Evolutionary conservation across 1,139 yeast species (phyloP), one percentile per base, ranked within the genome.

Genomic region (Geotrichum aggregatum): DNA sequence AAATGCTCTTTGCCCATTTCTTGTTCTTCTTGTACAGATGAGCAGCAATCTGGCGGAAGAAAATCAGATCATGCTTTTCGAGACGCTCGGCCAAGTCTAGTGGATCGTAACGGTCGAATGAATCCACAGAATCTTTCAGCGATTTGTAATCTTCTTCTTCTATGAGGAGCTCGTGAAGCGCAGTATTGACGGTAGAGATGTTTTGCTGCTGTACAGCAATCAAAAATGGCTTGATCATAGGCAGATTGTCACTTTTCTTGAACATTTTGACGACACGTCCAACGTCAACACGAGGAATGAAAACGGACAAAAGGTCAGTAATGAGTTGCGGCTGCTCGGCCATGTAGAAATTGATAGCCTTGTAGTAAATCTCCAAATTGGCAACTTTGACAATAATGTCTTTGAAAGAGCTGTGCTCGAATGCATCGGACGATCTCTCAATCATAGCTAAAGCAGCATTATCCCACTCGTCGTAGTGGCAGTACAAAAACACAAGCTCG

Each of bases 381-480:
- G 97, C 87, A 56, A 91, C 97, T 76, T 92, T 92, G 60, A 88
- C 96, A 61, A 94, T 77, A 54, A 92, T 83, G 67, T 92, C 98
- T 75, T 92, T 92, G 77, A 94, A 92, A 46, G 95, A 86, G 39
- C 82, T 74, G 69, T 92, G 98, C 63, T 94, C 98, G 66, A 92
- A 91, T 18, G 96, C 92, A 62, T 86, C 87, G 57, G 94, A 88
- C 2, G 96, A 84, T 68, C 82, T 89, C 69, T 92, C 96, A 76
- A 92, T 92, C 92, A 92, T 88, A n/a, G 97, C 84, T 70, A 92
- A 78, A 42, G 97, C 92, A 58, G 98, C 98, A 70, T 92, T 92
- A 71, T 94, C 99, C 96, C 97, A 94, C 75, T 94, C 98, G 69
- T 92, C 98, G 69, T 92, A 92, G 71, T 92, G 99, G 67, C 97